Evolutionary conservation across 2,329 filamentous ascomycete species (phyloP).

Genomic region (Tolypocladium tundrense): DNA sequence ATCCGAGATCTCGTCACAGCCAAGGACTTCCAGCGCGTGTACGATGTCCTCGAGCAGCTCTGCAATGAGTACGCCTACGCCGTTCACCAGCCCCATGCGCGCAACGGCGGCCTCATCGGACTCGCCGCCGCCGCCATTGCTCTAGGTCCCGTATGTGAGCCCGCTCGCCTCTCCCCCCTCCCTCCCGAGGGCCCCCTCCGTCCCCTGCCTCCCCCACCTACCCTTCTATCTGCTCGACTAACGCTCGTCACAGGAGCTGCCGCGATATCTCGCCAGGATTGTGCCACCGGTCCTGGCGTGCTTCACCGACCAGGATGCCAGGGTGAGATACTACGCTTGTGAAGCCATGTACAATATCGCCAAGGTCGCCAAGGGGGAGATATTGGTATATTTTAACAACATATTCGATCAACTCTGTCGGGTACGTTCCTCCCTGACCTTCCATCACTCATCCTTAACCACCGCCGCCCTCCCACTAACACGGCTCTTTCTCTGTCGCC

Average conservation of each 20-base stretch:
- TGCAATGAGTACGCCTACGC: constrained; percentile 97
- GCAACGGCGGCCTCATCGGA: constrained; percentile 93
- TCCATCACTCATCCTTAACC: not conserved
- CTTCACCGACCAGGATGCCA: constrained; percentile 95
- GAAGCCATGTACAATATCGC: constrained; percentile 99
- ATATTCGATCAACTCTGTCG: constrained; percentile 97
- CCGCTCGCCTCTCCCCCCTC: not conserved
- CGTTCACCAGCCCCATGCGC: constrained; percentile 89
- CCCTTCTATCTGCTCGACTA: not conserved
- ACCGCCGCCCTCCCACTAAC: not conserved
- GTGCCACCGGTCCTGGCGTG: constrained; percentile 94
- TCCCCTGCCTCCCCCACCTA: not conserved
- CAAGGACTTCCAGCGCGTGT: constrained; percentile 71
- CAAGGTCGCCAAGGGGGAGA: constrained; percentile 97
- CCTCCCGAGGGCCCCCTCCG: not conserved
- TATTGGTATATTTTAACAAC: constrained; percentile 93
- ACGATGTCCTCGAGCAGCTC: constrained; percentile 85
- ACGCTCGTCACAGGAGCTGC: constrained; percentile 57
- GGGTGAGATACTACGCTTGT: constrained; percentile 95
- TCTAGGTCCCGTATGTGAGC: constrained; percentile 65
- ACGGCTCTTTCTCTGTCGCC: constrained; percentile 1
- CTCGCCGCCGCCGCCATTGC: constrained; percentile 93
- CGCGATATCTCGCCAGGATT: constrained; percentile 83
- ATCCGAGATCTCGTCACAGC: constrained; percentile 74
- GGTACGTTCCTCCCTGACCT: constrained; percentile 35